Base-by-base conservation (phyloP, 495 filamentous ascomycete genomes). In the Aspergillus diversus region DNA sequence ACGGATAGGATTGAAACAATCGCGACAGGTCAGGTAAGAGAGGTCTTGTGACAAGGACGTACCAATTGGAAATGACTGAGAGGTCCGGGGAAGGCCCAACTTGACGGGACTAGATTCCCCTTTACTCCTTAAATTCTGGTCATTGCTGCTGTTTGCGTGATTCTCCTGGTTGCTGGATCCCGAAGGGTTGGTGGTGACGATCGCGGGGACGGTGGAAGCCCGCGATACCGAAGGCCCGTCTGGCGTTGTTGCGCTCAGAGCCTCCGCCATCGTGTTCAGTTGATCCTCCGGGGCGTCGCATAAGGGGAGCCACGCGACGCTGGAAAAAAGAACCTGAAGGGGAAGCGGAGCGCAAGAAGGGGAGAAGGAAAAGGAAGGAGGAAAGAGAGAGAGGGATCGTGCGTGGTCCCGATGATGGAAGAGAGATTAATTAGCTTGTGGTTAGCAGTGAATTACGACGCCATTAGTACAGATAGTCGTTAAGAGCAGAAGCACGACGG, bases 251-350 rank as follows among this genome's bases (percentile, higher is more conserved):
- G 63, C 61, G 63, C 61, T 67, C 67, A 61, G 65, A 69, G 52
- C 70, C 71, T 71, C 69, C 63, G 71, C 64, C 73, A 75, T 75
- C 59, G 62, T 70, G 39, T 43, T 15, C 59, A 43, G 39, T 57
- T 52, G 54, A 60, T 33, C 59, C 57, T 68, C 42, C 59, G 49
- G 54, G 43, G 51, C 47, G 48, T 69, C 59, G 60, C 71, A 70
- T 69, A 61, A 55, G 66, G 59, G 39, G 8, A 43, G n/a, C 39
- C 39, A 43, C 39, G 39, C 11, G 5, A 43, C 39, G 47, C 43
- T 11, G 35, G 51, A 39, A 56, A 55, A 51, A 61, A 13, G 34
- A 17, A 51, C 37, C 37, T 13, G 39, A 49, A 35, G 21, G 16
- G 31, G 46, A 61, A 7, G 8, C 5, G 50, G 27, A 50, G 39